Evolutionary conservation across 768 basidiomycete genomes (phyloP).

Genomic region (Russula sp.): DNA sequence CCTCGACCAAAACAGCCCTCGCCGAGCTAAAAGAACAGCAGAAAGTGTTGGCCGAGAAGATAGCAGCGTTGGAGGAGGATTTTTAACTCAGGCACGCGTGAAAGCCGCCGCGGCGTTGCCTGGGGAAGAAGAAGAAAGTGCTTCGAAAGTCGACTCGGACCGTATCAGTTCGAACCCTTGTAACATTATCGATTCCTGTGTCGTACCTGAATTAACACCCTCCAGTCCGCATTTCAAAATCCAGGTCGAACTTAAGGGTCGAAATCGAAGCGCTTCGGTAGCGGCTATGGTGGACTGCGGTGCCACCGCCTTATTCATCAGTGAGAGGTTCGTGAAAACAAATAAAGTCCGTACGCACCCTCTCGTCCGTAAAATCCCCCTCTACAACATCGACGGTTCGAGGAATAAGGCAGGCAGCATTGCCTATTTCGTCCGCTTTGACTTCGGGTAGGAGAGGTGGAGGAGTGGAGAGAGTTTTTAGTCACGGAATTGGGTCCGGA

Average conservation of each 20-base stretch:
- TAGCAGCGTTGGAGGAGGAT: neutral
- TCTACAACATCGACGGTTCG: neutral
- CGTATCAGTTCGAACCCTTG: neutral
- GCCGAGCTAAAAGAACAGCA: neutral
- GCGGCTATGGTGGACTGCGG: neutral
- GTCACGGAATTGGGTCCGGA: neutral
- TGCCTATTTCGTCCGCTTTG: accelerated
- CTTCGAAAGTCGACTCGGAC: accelerated
- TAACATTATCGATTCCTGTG: neutral
- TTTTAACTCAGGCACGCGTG: neutral
- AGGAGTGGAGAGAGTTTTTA: neutral
- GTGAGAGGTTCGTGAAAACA: neutral
- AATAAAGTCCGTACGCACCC: neutral
- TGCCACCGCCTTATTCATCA: neutral
- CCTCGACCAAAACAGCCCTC: accelerated
- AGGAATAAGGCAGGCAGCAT: neutral
- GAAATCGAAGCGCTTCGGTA: neutral
- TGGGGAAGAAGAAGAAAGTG: accelerated
- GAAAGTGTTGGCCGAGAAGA: neutral
- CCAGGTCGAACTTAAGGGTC: neutral
- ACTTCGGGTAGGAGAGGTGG: accelerated
- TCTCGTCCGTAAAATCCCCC: accelerated
- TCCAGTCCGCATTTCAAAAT: neutral
- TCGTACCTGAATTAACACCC: accelerated
- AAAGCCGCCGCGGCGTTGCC: neutral